A percentile compares a stretch with the other conserved stretches of the same genome.
phyloP scores from a whole-genome alignment of 2,329 filamentous ascomycete genomes.

The Fusarium sp. region DNA sequence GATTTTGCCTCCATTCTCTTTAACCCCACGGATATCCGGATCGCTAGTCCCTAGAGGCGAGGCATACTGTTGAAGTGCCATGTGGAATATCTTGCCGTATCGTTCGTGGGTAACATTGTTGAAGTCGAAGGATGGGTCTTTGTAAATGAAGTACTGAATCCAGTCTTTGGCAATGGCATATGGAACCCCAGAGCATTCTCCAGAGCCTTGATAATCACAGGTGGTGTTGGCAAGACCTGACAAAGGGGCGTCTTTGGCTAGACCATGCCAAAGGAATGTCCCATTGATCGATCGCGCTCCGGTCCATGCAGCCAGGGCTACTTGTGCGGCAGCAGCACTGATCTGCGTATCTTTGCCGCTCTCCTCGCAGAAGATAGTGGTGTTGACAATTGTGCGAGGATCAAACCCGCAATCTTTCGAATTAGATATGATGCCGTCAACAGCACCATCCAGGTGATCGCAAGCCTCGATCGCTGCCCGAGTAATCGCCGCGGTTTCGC shows the following conservation, averaged over 20 bases:
- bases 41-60: neutral
- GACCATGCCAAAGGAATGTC: neutral
- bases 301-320: neutral
- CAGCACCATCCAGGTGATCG: neutral
- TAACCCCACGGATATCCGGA: neutral
- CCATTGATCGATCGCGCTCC: neutral
- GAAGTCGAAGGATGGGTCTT: neutral
- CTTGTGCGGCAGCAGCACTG: neutral
- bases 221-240: neutral
- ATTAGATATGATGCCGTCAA: neutral
- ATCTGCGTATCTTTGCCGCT: neutral
- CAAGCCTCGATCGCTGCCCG: neutral
- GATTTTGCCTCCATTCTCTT: neutral
- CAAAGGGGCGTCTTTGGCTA: neutral
- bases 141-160: neutral
- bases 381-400: neutral
- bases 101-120: neutral
- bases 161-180: neutral
- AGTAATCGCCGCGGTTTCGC: neutral
- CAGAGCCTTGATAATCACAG: neutral
- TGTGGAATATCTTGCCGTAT: neutral
- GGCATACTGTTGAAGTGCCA: neutral
- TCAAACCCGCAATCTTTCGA: neutral
- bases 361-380: neutral
- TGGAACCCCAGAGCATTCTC: neutral